Percentiles rank a stretch among this genome's conserved stretches.
Evolutionary conservation across 2,329 filamentous ascomycete genomes (phyloP).

Genomic region (Sclerotinia spermophila): DNA sequence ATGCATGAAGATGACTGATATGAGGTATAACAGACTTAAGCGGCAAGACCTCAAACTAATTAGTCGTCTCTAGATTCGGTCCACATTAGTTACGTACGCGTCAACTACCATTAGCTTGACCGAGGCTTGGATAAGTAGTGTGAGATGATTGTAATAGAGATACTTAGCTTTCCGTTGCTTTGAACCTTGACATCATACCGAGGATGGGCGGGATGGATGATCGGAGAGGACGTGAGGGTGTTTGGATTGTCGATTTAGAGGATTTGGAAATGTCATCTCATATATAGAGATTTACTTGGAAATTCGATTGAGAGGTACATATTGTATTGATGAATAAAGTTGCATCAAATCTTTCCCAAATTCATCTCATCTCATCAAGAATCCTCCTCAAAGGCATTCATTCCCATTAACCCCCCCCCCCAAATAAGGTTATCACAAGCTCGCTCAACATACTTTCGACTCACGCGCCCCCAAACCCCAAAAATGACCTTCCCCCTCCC

Average conservation of each 20-base stretch:
- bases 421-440: no score
- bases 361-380: neutral
- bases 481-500: constrained; percentile 16
- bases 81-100: neutral
- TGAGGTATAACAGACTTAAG: neutral
- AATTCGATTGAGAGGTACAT: no score
- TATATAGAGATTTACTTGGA: neutral
- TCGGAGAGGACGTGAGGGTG: neutral
- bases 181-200: neutral
- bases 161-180: neutral
- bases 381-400: neutral
- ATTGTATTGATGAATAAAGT: no score
- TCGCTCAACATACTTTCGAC: no score
- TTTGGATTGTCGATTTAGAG: neutral
- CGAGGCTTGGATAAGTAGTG: neutral
- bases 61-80: neutral
- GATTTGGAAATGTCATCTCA: neutral
- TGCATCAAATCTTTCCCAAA: no score
- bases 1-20: neutral
- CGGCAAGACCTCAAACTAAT: neutral
- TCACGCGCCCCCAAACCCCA: neutral
- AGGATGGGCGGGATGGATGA: neutral
- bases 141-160: neutral
- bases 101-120: neutral
- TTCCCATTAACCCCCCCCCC: no score